phyloP scores from a whole-genome alignment of 805 yeast species.

The Kuraishia hungarica region DNA sequence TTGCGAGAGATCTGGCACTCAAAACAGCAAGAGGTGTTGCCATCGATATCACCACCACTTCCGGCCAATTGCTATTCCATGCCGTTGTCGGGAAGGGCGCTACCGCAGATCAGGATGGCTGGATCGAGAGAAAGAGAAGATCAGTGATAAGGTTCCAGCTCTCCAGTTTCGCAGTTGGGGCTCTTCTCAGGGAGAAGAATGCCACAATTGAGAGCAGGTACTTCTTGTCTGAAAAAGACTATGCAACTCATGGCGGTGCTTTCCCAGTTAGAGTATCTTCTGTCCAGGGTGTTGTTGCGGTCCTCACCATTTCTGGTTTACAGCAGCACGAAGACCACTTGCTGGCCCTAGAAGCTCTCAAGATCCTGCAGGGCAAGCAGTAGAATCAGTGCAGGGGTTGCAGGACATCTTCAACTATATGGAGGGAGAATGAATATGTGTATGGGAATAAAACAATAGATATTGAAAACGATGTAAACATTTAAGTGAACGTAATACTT shows the following conservation, averaged over 20 bases:
- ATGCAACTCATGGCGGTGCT: slow-evolving; percentile 50
- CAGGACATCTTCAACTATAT: too few species aligned
- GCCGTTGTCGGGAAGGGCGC: slow-evolving; percentile 24
- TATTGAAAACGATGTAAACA: too few species aligned
- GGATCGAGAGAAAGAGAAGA: slow-evolving; percentile 42
- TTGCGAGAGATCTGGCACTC: slow-evolving; percentile 28
- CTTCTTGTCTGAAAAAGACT: slow-evolving; percentile 32
- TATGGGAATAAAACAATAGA: too few species aligned
- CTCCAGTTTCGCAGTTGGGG: slow-evolving; percentile 40
- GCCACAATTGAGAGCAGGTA: slow-evolving; percentile 28
- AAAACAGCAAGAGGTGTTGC: slow-evolving; percentile 25
- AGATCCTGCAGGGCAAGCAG: background rate
- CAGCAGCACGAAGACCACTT: slow-evolving; percentile 47
- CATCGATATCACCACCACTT: slow-evolving; percentile 36
- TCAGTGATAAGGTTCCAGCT: slow-evolving; percentile 38
- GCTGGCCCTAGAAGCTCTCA: slow-evolving; percentile 28
- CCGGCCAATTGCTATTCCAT: slow-evolving; percentile 41
- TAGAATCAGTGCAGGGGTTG: background rate
- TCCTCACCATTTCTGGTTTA: slow-evolving; percentile 48
- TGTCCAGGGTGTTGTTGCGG: slow-evolving; percentile 28
- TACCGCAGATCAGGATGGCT: slow-evolving; percentile 40
- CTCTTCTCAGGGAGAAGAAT: slow-evolving; percentile 26
- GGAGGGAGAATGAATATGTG: too few species aligned
- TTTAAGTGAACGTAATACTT: too few species aligned
- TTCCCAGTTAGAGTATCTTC: slow-evolving; percentile 33